Evolutionary conservation across 139 green algal genomes (phyloP).

Genomic region (Pseudopediastrum boryanum): DNA sequence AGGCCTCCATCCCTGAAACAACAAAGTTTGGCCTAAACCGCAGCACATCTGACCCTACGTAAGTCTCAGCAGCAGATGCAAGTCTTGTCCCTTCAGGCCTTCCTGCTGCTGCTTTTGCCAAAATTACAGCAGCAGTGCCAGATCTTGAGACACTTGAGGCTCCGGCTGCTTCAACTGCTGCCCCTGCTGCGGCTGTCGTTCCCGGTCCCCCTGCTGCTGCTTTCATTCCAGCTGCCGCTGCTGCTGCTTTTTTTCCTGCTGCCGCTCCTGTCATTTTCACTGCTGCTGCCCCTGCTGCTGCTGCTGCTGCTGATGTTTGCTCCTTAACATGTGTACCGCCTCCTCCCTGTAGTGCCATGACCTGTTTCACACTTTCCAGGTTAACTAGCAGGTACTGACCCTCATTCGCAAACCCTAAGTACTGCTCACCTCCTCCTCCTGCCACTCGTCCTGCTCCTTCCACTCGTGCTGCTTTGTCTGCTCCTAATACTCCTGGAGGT

Average conservation of each 20-base stretch:
- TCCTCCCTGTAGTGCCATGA: constrained; percentile 31
- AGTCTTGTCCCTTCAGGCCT: background rate
- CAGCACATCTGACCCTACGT: too few species aligned
- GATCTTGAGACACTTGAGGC: background rate
- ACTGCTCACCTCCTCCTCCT: background rate
- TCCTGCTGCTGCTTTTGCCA: background rate
- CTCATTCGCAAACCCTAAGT: constrained; percentile 84
- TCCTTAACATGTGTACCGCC: background rate
- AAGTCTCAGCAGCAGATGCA: background rate
- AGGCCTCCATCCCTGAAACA: constrained; percentile 53
- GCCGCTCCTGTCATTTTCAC: too few species aligned
- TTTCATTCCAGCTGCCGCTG: constrained; percentile 20
- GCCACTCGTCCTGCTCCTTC: background rate
- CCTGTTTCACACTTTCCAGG: constrained; percentile 60
- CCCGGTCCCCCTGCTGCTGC: background rate
- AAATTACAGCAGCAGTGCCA: background rate
- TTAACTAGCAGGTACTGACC: constrained; percentile 78
- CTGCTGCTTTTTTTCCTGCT: constrained; percentile 16
- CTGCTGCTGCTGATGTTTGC: constrained; percentile 26
- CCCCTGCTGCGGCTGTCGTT: background rate
- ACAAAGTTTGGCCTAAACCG: constrained; percentile 81
- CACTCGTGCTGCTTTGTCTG: constrained; percentile 6
- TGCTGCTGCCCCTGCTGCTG: constrained; percentile 20
- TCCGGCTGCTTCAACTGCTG: constrained; percentile 9
- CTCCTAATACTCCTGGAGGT: background rate